A percentile compares a stretch with the other conserved stretches of the same genome.
Evolutionary conservation across 2,329 filamentous ascomycete species (phyloP).

Genomic region (Aspergillus costaricaensis): DNA sequence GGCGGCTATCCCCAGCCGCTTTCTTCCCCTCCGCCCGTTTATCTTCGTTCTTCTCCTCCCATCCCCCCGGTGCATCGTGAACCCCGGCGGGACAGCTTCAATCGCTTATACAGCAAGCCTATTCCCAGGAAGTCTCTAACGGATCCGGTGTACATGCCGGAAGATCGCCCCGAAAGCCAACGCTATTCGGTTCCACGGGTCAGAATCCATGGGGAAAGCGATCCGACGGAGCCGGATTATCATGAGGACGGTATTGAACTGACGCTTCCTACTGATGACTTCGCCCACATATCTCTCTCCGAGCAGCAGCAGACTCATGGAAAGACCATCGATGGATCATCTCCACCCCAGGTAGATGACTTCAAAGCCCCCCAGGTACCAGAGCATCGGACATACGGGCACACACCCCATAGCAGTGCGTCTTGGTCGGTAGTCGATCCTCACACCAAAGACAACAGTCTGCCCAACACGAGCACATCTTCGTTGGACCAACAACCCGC

Average conservation of each 20-base stretch:
- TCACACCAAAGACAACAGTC: constrained; percentile 25
- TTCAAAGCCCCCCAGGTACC: constrained; percentile 20
- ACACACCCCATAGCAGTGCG: constrained; percentile 37
- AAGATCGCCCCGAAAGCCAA: constrained; percentile 30
- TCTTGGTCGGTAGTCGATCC: constrained; percentile 39
- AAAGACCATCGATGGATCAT: constrained; percentile 21
- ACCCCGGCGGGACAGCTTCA: constrained; percentile 28
- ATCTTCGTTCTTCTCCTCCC: constrained; percentile 43
- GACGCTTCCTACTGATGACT: constrained; percentile 26
- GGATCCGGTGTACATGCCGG: constrained; percentile 18
- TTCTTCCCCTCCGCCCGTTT: constrained; percentile 47
- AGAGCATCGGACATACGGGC: constrained; percentile 22
- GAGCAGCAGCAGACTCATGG: constrained; percentile 20
- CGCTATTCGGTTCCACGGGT: constrained; percentile 37
- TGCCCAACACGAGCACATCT: constrained; percentile 23
- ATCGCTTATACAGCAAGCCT: constrained; percentile 21
- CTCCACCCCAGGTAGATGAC: constrained; percentile 31
- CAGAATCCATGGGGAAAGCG: constrained; percentile 31
- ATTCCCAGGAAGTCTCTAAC: constrained; percentile 32
- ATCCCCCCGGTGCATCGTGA: constrained; percentile 26
- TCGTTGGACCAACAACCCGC: constrained; percentile 30
- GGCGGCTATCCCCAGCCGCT: constrained; percentile 31
- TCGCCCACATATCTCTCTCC: constrained; percentile 31
- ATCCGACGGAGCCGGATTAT: constrained; percentile 31
- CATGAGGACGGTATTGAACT: constrained; percentile 25